Evolutionary conservation across 257 asterid genomes (phyloP).

Genomic region (Solanum verrucosum): DNA sequence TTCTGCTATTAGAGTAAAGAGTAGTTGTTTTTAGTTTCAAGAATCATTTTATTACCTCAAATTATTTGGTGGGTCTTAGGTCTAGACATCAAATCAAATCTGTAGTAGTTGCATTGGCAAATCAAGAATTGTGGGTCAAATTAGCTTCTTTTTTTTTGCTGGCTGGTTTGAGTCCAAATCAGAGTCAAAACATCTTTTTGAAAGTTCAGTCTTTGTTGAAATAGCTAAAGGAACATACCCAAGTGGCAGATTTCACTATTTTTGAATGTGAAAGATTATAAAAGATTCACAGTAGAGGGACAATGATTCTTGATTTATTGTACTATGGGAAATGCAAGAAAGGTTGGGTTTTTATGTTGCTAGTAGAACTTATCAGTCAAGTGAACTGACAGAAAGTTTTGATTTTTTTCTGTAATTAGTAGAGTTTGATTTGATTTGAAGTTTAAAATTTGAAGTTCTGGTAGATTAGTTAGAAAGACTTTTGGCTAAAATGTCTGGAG

Average conservation of each 20-base stretch:
- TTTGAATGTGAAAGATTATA: not conserved
- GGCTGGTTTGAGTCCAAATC: not conserved
- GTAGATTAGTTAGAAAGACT: not conserved
- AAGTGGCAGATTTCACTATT: slow-evolving; percentile 3
- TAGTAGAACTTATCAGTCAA: not conserved
- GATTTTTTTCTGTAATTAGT: not conserved
- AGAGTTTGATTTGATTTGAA: not conserved
- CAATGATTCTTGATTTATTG: not conserved
- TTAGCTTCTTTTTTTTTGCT: not conserved
- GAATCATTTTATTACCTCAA: not conserved
- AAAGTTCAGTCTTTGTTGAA: not conserved
- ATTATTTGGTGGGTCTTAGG: not conserved
- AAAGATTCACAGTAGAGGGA: not conserved
- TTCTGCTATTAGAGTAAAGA: not conserved
- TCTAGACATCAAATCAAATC: not conserved
- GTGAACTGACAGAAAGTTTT: not conserved
- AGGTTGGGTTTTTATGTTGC: not conserved
- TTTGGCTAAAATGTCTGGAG: slow-evolving; percentile 34
- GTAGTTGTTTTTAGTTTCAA: not conserved
- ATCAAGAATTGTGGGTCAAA: not conserved
- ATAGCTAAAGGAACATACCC: not conserved
- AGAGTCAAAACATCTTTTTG: not conserved
- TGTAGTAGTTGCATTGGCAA: not conserved
- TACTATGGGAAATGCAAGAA: not conserved
- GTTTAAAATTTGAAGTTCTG: not conserved